Percentiles rank a stretch among this genome's conserved stretches.
These are phyloP conservation scores for Lyophyllum semitale DNA, from an alignment of 768 basidiomycete genomes.

Conservation along the genomic window DNA sequence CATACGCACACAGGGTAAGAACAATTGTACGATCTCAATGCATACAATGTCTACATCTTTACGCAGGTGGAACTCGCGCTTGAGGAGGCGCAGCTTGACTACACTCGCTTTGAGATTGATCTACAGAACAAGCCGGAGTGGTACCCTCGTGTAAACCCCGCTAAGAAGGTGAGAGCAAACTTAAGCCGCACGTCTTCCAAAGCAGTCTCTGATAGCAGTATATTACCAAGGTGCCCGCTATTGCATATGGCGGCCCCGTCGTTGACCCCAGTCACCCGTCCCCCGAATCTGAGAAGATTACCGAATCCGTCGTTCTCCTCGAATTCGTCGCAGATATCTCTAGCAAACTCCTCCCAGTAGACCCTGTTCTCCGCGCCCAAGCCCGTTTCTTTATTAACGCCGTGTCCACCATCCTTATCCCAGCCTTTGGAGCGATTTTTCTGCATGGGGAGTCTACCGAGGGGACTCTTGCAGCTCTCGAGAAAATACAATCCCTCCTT, in stretches of 20 bases:
- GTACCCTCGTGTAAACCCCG: conserved; percentile 69
- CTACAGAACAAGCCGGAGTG: conserved; percentile 67
- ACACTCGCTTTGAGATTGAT: conserved; percentile 58
- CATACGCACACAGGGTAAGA: conserved; percentile 58
- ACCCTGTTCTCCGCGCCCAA: conserved; percentile 57
- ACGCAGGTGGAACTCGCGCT: conserved; percentile 61
- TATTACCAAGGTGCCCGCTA: conserved; percentile 52
- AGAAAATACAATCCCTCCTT: conserved; percentile 51
- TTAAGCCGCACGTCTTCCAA: no score
- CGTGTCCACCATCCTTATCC: conserved; percentile 45
- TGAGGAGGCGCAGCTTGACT: conserved; percentile 51
- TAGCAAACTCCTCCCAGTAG: conserved; percentile 52
- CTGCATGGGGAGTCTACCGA: conserved; percentile 41
- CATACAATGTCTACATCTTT: background rate
- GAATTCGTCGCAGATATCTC: conserved; percentile 68
- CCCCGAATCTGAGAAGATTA: conserved; percentile 58
- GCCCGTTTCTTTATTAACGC: conserved; percentile 66
- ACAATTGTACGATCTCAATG: background rate
- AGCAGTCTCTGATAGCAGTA: background rate
- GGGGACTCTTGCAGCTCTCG: conserved; percentile 41
- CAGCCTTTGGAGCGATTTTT: conserved; percentile 38
- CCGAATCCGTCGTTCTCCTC: conserved; percentile 66
- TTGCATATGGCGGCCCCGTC: conserved; percentile 62
- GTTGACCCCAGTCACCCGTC: conserved; percentile 60
- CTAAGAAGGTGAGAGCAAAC: conserved; percentile 54